These are phyloP conservation scores for rapeseed (Brassica napus) DNA, from an alignment of 345 rosid genomes.

Conservation along the genomic window DNA sequence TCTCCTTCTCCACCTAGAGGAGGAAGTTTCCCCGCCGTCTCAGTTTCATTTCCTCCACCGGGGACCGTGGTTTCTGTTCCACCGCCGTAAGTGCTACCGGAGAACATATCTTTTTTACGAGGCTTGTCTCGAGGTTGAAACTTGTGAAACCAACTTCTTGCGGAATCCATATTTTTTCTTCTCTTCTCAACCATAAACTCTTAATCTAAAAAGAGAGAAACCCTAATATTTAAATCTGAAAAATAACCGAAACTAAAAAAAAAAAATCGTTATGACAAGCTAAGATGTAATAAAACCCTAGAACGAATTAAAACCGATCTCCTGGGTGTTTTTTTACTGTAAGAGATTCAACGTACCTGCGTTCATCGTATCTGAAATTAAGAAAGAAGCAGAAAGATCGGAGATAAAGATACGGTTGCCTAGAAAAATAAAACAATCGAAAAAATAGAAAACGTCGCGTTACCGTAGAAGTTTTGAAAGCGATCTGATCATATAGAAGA, in stretches of 20 bases:
- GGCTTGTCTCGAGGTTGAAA: not conserved
- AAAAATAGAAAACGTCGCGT: slow-evolving; percentile 25
- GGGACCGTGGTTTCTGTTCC: not conserved
- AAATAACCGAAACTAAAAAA: not conserved
- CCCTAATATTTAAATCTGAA: not conserved
- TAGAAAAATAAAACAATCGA: not conserved
- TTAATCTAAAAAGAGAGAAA: not conserved
- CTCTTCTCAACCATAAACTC: not conserved
- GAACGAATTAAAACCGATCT: not conserved
- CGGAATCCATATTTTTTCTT: not conserved
- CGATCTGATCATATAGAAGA: slow-evolving; percentile 19
- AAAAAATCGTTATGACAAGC: not conserved
- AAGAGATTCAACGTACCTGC: slow-evolving; percentile 17
- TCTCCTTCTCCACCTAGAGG: not conserved
- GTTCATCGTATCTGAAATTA: slow-evolving; percentile 17
- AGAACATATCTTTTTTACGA: not conserved
- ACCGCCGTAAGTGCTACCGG: not conserved
- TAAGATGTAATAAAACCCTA: not conserved
- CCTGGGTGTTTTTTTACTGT: not conserved
- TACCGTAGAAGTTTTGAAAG: slow-evolving; percentile 30
- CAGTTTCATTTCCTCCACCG: not conserved
- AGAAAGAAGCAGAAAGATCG: slow-evolving; percentile 17
- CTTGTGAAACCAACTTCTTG: not conserved
- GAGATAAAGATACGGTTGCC: slow-evolving; percentile 20
- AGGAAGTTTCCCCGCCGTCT: not conserved